A percentile compares a stretch with the other conserved stretches of the same genome.
Conservation (phyloP, 805 yeast species). For the Blastobotrys robertii region DNA sequence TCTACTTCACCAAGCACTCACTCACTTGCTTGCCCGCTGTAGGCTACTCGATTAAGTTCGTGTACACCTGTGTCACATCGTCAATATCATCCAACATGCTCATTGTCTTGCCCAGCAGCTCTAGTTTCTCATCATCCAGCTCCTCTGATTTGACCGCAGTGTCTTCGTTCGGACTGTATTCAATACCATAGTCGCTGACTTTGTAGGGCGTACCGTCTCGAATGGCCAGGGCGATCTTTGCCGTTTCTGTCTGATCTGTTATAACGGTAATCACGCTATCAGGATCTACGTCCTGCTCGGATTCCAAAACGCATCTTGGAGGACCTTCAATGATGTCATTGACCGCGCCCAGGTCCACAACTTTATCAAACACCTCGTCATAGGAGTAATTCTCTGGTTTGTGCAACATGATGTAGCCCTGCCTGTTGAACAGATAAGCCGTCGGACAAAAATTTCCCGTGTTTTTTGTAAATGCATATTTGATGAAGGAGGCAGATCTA, state of each 20-base stretch:
- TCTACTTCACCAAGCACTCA: too few species aligned
- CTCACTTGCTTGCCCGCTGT: too few species aligned
- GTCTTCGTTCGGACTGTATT: slow-evolving; percentile 56
- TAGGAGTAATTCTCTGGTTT: slow-evolving; percentile 22
- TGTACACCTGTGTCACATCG: slow-evolving; percentile 73
- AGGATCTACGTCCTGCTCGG: slow-evolving; percentile 33
- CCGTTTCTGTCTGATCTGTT: slow-evolving; percentile 57
- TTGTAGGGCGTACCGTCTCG: slow-evolving; percentile 40
- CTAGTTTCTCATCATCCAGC: slow-evolving; percentile 36
- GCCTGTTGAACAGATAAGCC: slow-evolving; percentile 61
- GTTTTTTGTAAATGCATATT: slow-evolving; percentile 58
- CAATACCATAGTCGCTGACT: slow-evolving; percentile 63
- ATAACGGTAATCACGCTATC: slow-evolving; percentile 39
- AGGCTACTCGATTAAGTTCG: slow-evolving; percentile 41
- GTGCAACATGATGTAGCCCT: slow-evolving; percentile 49
- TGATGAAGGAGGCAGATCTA: slow-evolving; percentile 65
- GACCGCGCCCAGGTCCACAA: slow-evolving; percentile 61
- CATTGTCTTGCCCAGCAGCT: slow-evolving; percentile 48
- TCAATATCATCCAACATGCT: slow-evolving; percentile 62
- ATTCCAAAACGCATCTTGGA: slow-evolving; percentile 35
- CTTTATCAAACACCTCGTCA: slow-evolving; percentile 73
- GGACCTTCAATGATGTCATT: slow-evolving; percentile 39
- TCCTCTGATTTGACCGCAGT: slow-evolving; percentile 22
- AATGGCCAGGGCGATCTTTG: slow-evolving; percentile 48
- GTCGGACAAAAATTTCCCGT: slow-evolving; percentile 71